Evolutionary conservation across 495 filamentous ascomycete genomes (phyloP).

Genomic region (Lophiotrema nucula): DNA sequence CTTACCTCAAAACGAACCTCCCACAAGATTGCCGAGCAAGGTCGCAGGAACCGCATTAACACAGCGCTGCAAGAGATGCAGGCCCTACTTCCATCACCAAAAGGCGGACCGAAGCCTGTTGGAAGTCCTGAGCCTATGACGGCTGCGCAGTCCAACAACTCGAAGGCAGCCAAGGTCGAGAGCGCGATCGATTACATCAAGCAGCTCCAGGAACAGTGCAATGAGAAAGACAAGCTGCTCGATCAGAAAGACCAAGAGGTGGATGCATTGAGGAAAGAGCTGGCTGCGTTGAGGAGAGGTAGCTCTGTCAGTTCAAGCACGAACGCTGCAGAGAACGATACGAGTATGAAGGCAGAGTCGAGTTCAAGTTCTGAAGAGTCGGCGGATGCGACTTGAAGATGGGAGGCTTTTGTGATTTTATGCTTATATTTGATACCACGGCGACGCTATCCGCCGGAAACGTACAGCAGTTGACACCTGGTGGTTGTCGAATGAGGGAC

Average conservation of each 20-base stretch:
- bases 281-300: conserved; percentile 25
- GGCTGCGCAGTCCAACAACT: conserved; percentile 55
- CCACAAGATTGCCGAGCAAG: conserved; percentile 97
- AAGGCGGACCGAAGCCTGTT: conserved; percentile 41
- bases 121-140: conserved; percentile 40
- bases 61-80: conserved; percentile 85
- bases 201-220: conserved; percentile 70
- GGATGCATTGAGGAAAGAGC: conserved; percentile 35
- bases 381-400: conserved; percentile 16
- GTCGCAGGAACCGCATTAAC: conserved; percentile 91
- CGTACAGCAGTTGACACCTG: no score
- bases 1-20: conserved; percentile 95
- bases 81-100: conserved; percentile 61
- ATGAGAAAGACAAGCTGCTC: conserved; percentile 63
- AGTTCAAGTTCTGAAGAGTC: not conserved
- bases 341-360: conserved; percentile 6
- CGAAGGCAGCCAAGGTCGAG: conserved; percentile 95
- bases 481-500: no score
- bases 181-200: conserved; percentile 95
- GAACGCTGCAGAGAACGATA: not conserved
- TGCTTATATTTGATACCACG: no score
- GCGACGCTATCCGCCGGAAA: no score
- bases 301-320: not conserved
- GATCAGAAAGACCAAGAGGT: conserved; percentile 63
- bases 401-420: no score